Conservation (phyloP, 2,329 filamentous ascomycete genomes). For the Calonectria leucothoes region DNA sequence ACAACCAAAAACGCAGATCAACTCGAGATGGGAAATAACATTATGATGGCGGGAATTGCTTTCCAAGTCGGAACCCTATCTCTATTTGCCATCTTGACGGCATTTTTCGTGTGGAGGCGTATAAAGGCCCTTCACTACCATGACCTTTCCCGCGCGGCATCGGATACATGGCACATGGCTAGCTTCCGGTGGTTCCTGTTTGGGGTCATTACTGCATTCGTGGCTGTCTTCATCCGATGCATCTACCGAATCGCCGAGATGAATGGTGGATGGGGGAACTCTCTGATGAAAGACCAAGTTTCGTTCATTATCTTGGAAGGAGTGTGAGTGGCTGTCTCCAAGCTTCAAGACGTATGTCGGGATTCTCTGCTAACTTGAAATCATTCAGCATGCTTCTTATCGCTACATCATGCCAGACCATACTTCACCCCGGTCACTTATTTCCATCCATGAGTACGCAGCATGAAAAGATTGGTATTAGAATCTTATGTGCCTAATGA, state of each 20-base stretch:
- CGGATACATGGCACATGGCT: background rate
- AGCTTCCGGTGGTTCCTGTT: slow-evolving; percentile 6
- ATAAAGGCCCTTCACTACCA: background rate
- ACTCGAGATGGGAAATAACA: slow-evolving; percentile 60
- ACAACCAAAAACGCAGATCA: slow-evolving; percentile 13
- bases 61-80: slow-evolving; percentile 67
- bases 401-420: background rate
- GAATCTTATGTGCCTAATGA: background rate
- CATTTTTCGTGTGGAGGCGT: background rate
- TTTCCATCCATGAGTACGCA: background rate
- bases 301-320: slow-evolving; percentile 68
- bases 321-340: slow-evolving; percentile 3
- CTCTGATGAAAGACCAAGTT: slow-evolving; percentile 63
- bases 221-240: slow-evolving; percentile 67
- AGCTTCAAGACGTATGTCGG: background rate
- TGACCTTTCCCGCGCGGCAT: slow-evolving; percentile 48
- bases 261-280: slow-evolving; percentile 69
- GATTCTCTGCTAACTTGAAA: background rate
- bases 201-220: slow-evolving; percentile 2
- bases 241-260: slow-evolving; percentile 74
- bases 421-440: background rate
- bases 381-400: background rate
- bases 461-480: background rate
- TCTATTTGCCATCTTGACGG: slow-evolving; percentile 55
- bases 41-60: slow-evolving; percentile 72